These are phyloP conservation scores for Globisporangium solare DNA, from an alignment of 352 stramenopile species.

Conservation along the genomic window DNA sequence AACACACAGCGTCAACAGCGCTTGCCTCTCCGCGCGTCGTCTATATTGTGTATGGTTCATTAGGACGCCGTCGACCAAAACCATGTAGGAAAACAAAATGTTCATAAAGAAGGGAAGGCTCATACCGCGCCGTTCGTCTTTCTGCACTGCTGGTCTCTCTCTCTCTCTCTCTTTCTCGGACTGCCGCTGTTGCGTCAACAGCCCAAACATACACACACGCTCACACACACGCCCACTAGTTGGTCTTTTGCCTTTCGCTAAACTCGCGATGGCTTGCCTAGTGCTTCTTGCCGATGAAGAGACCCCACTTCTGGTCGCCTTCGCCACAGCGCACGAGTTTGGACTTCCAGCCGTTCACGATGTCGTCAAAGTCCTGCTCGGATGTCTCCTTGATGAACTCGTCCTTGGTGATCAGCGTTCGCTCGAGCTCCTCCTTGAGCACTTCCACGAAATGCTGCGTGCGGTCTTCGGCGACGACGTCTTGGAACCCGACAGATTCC, in stretches of 20 bases:
- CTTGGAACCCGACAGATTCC: conserved; percentile 43
- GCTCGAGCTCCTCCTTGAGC: conserved; percentile 55
- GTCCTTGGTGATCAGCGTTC: conserved; percentile 52
- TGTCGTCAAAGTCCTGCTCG: conserved; percentile 59
- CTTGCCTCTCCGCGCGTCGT: background rate
- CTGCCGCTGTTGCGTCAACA: too few species aligned
- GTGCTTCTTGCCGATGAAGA: conserved; percentile 61
- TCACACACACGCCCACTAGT: background rate
- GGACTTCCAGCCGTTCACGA: conserved; percentile 61
- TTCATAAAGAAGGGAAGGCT: background rate
- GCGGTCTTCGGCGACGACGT: conserved; percentile 55
- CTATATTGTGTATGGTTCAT: background rate
- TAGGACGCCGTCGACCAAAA: background rate
- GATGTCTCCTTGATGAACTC: conserved; percentile 67
- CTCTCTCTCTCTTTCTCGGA: background rate
- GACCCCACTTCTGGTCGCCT: conserved; percentile 73
- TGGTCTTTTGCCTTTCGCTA: background rate
- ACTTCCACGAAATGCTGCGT: conserved; percentile 63
- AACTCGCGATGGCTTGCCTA: conserved; percentile 10
- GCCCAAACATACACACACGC: background rate
- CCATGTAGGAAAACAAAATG: background rate
- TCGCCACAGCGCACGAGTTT: conserved; percentile 65
- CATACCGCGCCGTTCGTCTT: background rate
- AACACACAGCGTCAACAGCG: background rate
- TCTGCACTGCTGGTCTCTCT: conserved; percentile 1